Evolutionary conservation across 1,284 basidiomycete genomes (phyloP), one percentile per base, ranked within the genome.

Genomic region (Malassezia japonica): DNA sequence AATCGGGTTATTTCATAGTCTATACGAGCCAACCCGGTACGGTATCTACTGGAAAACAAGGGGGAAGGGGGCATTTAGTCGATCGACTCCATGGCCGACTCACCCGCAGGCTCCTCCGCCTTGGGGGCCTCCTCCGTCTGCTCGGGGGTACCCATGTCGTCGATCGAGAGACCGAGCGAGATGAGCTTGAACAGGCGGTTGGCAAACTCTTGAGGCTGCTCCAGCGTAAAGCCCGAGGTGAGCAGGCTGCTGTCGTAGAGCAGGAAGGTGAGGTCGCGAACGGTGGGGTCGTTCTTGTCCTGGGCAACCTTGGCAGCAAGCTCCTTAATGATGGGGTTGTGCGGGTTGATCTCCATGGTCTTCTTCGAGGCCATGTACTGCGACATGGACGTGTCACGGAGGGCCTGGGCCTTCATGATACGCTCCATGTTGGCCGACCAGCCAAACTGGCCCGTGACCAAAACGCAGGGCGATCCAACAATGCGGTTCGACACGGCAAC

Each of bases 391-490:
- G 91, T 90, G 76, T 98, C 92, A 67, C 92, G 87, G 55, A 96
- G 85, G 40, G 92, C 92, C 78, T 98, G 94, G 15, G 92, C 91
- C 79, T 95, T 95, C 94, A 98, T 98, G 81, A 98, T 95, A 76
- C 92, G 86, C 78, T 95, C 84, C 91, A 96, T 95, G 82, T 96
- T 96, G 61, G 91, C 90, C 40, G 90, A 95, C 94, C 94, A 98
- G 57, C 92, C 91, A 76, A 95, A 98, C 75, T 95, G 90, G 60
- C 91, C 92, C 61, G 94, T 96, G 73, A 96, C 92, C 10, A 72
- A 55, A 18, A 71, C 70, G 36, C 65, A 71, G 28, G 70, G 70
- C 47, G 70, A 72, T 56, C 67, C 68, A 56, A 71, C 68, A 55
- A 72, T 67, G 31, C 92, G 89, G 83, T 94, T 96, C 47, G 94